phyloP scores from a whole-genome alignment of 768 basidiomycete species.

The Cantharellus anzutake region DNA sequence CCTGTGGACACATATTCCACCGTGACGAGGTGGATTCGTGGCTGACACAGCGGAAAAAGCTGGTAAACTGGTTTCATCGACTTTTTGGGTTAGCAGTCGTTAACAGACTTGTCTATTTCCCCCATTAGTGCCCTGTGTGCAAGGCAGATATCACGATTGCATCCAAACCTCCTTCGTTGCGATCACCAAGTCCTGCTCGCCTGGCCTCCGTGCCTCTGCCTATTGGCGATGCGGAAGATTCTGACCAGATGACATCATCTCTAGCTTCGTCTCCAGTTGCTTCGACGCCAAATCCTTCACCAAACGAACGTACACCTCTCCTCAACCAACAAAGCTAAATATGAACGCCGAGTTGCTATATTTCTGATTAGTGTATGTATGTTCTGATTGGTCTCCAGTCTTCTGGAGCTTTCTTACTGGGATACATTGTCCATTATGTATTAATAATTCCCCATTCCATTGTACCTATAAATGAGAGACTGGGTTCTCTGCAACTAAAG shows the following conservation, averaged over 20 bases:
- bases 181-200: not conserved
- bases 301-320: not conserved
- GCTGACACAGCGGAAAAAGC: constrained; percentile 81
- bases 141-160: constrained; percentile 66
- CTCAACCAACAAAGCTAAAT: not conserved
- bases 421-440: no score
- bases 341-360: no score
- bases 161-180: not conserved
- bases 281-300: not conserved
- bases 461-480: no score
- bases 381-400: no score
- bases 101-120: constrained; percentile 3
- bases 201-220: not conserved
- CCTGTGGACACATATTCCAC: constrained; percentile 93
- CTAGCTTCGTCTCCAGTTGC: not conserved
- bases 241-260: not conserved
- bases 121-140: constrained; percentile 70
- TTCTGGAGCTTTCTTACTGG: no score
- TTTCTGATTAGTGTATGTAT: no score
- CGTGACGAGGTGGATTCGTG: constrained; percentile 79
- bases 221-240: not conserved
- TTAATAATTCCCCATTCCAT: no score
- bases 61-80: constrained; percentile 33
- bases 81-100: not conserved
- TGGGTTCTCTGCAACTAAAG: no score